phyloP scores from a whole-genome alignment of 2,329 filamentous ascomycete genomes.

The Endoconidiophora laricicola region DNA sequence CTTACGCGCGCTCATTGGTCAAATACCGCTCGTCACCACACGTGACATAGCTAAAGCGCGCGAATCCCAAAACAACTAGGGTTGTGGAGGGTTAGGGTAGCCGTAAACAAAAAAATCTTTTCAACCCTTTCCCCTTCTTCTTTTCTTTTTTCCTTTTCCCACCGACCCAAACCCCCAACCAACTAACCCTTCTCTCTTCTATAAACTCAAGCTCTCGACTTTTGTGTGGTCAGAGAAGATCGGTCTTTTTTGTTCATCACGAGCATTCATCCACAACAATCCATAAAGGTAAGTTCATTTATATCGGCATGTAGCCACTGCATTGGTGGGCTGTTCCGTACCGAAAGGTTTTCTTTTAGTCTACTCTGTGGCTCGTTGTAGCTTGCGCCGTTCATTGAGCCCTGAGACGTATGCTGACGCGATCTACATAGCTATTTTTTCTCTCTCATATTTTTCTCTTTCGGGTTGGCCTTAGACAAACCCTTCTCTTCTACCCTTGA shows the following conservation, averaged over 20 bases:
- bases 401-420: constrained; percentile 6
- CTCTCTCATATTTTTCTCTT: constrained; percentile 3
- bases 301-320: too few species aligned
- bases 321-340: too few species aligned
- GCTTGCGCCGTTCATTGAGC: too few species aligned
- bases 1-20: constrained; percentile 6
- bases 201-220: not conserved
- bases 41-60: constrained; percentile 4
- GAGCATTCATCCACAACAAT: too few species aligned
- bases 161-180: constrained; percentile 11
- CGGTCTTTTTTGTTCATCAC: not conserved
- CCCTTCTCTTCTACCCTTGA: constrained; percentile 13
- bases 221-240: not conserved
- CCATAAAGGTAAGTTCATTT: too few species aligned
- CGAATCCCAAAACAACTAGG: not conserved
- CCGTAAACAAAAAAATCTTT: constrained; percentile 4
- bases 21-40: not conserved
- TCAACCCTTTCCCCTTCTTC: constrained; percentile 12
- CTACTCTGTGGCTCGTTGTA: too few species aligned
- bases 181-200: constrained; percentile 12
- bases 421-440: constrained; percentile 1
- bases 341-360: too few species aligned
- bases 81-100: constrained; percentile 12
- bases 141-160: constrained; percentile 6
- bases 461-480: constrained; percentile 9